phyloP scores from a whole-genome alignment of 352 stramenopile genomes.

The Globisporangium okanoganense region DNA sequence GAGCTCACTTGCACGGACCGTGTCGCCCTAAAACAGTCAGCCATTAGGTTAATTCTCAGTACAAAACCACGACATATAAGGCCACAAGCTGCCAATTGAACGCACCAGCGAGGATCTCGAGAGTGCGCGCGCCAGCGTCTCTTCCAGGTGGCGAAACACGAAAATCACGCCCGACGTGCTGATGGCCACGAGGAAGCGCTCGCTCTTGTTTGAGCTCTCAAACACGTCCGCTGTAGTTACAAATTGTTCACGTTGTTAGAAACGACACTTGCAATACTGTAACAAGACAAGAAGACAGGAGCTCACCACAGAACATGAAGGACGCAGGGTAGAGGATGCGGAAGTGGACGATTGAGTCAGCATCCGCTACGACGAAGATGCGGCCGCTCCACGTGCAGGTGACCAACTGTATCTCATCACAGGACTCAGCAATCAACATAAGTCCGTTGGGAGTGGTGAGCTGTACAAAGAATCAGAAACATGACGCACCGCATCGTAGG shows the following conservation, averaged over 20 bases:
- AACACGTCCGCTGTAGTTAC: slow-evolving; percentile 37
- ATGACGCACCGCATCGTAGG: slow-evolving; percentile 9
- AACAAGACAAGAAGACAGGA: neutral
- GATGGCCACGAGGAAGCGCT: slow-evolving; percentile 51
- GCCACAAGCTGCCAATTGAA: neutral
- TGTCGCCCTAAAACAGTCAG: slow-evolving; percentile 11
- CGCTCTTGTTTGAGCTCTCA: slow-evolving; percentile 21
- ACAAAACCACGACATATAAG: no score
- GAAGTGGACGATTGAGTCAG: slow-evolving; percentile 45
- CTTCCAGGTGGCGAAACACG: slow-evolving; percentile 45
- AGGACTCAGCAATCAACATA: neutral
- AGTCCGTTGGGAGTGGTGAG: neutral
- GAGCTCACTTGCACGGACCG: slow-evolving; percentile 31
- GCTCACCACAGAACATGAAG: slow-evolving; percentile 67
- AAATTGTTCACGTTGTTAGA: neutral
- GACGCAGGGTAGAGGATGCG: slow-evolving; percentile 55
- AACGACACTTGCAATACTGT: neutral
- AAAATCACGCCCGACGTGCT: slow-evolving; percentile 67
- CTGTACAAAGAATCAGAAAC: neutral
- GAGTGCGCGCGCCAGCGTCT: slow-evolving; percentile 43
- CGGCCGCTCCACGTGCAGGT: slow-evolving; percentile 70
- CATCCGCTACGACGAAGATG: slow-evolving; percentile 47
- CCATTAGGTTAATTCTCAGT: neutral
- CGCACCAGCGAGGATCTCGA: slow-evolving; percentile 40
- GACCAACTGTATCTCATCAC: slow-evolving; percentile 39